These are phyloP conservation scores for Xylaria sp. DNA, from an alignment of 2,329 filamentous ascomycete species.

Conservation along the genomic window DNA sequence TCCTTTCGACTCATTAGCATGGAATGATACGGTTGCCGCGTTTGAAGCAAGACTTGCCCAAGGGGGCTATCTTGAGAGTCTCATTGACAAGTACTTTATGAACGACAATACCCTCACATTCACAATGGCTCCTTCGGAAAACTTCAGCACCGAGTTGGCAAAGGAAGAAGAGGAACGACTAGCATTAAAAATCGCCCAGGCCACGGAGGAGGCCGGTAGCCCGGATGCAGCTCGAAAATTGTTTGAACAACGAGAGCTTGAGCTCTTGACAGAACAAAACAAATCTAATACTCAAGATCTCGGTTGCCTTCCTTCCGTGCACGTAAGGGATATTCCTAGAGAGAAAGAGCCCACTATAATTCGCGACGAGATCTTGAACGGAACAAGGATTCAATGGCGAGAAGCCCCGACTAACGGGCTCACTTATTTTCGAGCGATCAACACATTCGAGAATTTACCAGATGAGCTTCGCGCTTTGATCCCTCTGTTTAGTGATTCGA, in stretches of 20 bases:
- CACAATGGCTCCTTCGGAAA: conserved; percentile 86
- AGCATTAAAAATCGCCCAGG: conserved; percentile 73
- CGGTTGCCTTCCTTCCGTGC: conserved; percentile 84
- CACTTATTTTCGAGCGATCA: conserved; percentile 93
- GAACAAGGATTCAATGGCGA: conserved; percentile 81
- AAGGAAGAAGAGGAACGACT: conserved; percentile 78
- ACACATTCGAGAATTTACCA: conserved; percentile 77
- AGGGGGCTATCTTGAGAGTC: conserved; percentile 79
- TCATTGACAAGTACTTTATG: conserved; percentile 88
- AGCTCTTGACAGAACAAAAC: conserved; percentile 81
- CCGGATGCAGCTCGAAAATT: conserved; percentile 73
- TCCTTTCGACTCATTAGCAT: conserved; percentile 87
- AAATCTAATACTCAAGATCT: conserved; percentile 84
- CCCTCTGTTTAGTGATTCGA: conserved; percentile 87
- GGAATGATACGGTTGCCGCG: conserved; percentile 84
- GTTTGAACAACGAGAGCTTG: conserved; percentile 78
- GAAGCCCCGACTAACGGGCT: conserved; percentile 93
- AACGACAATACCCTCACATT: conserved; percentile 89
- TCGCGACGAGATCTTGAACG: conserved; percentile 68
- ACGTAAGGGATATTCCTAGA: conserved; percentile 87
- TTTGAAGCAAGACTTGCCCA: conserved; percentile 80
- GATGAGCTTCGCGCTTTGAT: conserved; percentile 84
- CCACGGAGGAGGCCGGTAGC: conserved; percentile 70
- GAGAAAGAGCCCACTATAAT: conserved; percentile 66
- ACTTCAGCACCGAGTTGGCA: conserved; percentile 74